Conservation (phyloP, 805 yeast species). For the Limtongia smithiae region DNA sequence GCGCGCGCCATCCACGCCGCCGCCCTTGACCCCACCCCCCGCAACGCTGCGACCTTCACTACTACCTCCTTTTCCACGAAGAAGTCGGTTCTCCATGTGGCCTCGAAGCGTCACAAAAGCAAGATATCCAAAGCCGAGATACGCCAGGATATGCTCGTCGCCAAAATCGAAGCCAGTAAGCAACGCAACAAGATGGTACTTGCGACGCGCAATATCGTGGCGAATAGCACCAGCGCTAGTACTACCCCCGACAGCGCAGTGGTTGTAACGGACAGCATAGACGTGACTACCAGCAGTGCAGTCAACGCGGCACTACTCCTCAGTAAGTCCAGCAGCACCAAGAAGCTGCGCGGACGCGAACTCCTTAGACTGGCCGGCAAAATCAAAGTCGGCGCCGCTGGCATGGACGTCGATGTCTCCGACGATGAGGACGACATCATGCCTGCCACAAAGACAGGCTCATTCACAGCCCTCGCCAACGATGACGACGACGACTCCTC, state of each 20-base stretch:
- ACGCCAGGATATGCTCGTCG: not conserved
- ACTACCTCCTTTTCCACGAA: not conserved
- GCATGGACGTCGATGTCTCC: constrained; percentile 14
- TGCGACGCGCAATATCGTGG: constrained; percentile 21
- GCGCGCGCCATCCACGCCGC: constrained; percentile 14
- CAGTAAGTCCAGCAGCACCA: constrained; percentile 6
- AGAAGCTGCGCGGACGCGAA: constrained; percentile 2
- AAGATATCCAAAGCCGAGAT: constrained; percentile 9
- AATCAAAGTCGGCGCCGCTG: constrained; percentile 7
- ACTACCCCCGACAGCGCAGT: not conserved
- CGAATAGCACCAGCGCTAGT: constrained; percentile 7
- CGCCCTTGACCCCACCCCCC: constrained; percentile 5
- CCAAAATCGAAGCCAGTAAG: not conserved
- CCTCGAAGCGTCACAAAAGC: constrained; percentile 4
- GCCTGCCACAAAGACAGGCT: not conserved
- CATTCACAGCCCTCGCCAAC: not conserved
- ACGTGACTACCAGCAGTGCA: no score
- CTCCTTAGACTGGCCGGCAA: constrained; percentile 6
- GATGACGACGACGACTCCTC: not conserved
- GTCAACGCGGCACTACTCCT: not conserved
- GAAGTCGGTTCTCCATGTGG: not conserved
- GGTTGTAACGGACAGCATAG: no score
- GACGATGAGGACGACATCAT: constrained; percentile 7
- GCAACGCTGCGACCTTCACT: not conserved
- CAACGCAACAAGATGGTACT: constrained; percentile 12